phyloP scores from a whole-genome alignment of 768 basidiomycete genomes.

The Tubosaeta sp. region DNA sequence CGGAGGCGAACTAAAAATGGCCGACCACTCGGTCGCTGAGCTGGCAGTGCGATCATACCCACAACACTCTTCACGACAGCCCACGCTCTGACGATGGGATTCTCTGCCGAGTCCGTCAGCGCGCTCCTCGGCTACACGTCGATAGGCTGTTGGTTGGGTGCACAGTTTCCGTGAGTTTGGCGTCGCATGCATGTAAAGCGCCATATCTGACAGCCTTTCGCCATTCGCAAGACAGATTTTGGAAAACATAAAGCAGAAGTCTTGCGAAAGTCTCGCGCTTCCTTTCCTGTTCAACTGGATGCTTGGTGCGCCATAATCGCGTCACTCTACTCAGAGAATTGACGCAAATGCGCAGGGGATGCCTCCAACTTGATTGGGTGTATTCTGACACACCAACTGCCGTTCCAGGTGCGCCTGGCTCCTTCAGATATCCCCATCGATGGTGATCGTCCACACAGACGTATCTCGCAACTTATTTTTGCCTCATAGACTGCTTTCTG shows the following conservation, averaged over 20 bases:
- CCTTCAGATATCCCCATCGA: slow-evolving; percentile 3
- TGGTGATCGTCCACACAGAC: slow-evolving; percentile 45
- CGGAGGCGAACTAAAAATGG: neutral
- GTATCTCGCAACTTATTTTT: slow-evolving; percentile 90
- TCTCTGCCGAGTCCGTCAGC: slow-evolving; percentile 39
- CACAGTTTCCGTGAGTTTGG: slow-evolving; percentile 78
- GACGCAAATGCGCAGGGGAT: slow-evolving; percentile 57
- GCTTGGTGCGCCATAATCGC: slow-evolving; percentile 53
- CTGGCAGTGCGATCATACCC: slow-evolving; percentile 13
- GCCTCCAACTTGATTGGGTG: slow-evolving; percentile 90
- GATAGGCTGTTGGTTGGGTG: slow-evolving; percentile 78
- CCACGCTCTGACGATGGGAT: slow-evolving; percentile 9
- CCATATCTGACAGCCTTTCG: slow-evolving; percentile 8
- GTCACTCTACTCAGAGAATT: slow-evolving; percentile 7
- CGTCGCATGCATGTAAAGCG: neutral
- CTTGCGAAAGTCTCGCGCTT: slow-evolving; percentile 86
- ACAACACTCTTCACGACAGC: neutral
- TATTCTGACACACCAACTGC: slow-evolving; percentile 86
- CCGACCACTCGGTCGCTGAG: no score
- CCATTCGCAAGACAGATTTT: slow-evolving; percentile 62
- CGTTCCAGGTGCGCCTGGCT: slow-evolving; percentile 72
- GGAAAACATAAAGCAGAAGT: slow-evolving; percentile 69
- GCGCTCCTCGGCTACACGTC: slow-evolving; percentile 67
- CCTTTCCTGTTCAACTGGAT: slow-evolving; percentile 95
- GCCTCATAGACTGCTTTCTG: slow-evolving; percentile 72